A percentile compares a stretch with the other conserved stretches of the same genome.
phyloP scores from a whole-genome alignment of 352 stramenopile species.

The Phytophthora pistaciae region DNA sequence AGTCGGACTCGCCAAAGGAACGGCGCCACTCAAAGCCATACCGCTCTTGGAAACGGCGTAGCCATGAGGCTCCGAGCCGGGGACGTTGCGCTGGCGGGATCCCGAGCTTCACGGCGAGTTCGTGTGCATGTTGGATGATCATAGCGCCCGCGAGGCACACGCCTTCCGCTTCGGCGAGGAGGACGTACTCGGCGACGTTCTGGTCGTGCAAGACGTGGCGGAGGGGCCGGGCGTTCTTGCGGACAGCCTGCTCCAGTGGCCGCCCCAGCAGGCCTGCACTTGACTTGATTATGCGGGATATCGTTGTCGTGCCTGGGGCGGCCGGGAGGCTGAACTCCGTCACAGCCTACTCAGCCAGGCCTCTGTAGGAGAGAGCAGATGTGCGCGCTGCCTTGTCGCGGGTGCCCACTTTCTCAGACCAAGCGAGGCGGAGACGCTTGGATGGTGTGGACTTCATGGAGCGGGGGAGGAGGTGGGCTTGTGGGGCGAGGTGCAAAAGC shows the following conservation, averaged over 20 bases:
- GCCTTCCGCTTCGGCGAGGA: conserved; percentile 5
- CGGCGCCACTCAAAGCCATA: not conserved
- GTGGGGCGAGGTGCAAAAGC: too few species aligned
- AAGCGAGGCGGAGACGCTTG: not conserved
- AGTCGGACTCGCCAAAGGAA: not conserved
- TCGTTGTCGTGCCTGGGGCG: not conserved
- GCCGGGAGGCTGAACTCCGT: conserved; percentile 2
- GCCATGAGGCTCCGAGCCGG: not conserved
- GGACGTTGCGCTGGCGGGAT: not conserved
- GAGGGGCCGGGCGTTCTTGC: not conserved
- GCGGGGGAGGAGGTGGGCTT: too few species aligned
- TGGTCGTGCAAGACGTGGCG: not conserved
- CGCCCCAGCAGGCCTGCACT: not conserved
- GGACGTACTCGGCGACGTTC: conserved; percentile 11
- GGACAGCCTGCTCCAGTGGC: not conserved
- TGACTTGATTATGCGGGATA: not conserved
- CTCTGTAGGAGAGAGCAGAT: not conserved
- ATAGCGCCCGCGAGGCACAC: not conserved
- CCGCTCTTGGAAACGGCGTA: not conserved
- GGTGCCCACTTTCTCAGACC: not conserved
- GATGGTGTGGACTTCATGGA: too few species aligned
- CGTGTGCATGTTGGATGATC: not conserved
- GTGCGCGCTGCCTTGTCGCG: not conserved
- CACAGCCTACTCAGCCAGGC: not conserved
- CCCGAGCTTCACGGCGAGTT: not conserved